Conservation (phyloP, 257 asterid species). For the Nicotiana attenuata region DNA sequence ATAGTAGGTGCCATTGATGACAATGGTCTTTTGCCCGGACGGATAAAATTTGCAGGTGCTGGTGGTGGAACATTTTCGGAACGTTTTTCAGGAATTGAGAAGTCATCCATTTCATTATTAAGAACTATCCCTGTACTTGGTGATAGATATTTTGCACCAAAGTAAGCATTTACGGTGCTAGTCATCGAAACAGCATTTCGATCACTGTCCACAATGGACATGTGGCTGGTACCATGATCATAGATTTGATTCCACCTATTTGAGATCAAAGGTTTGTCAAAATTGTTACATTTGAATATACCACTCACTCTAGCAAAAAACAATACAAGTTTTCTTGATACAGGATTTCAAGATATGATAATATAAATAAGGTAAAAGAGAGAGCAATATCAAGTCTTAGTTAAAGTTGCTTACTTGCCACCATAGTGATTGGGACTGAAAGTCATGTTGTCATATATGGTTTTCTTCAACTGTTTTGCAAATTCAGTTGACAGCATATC, state of each 20-base stretch:
- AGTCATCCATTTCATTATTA: conserved; percentile 81
- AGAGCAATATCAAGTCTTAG: not conserved
- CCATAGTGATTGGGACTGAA: conserved; percentile 54
- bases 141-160: conserved; percentile 54
- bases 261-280: not conserved
- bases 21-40: conserved; percentile 62
- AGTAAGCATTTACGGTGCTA: conserved; percentile 40
- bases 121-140: conserved; percentile 60
- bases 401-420: conserved; percentile 39
- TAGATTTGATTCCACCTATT: conserved; percentile 55
- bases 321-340: not conserved
- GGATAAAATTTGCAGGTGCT: conserved; percentile 54
- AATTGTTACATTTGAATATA: not conserved
- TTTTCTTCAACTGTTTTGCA: conserved; percentile 36
- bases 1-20: conserved; percentile 76
- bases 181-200: conserved; percentile 75
- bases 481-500: conserved; percentile 51
- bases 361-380: too few species aligned
- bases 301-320: too few species aligned
- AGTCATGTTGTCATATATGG: conserved; percentile 45
- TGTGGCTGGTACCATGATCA: conserved; percentile 74
- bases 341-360: too few species aligned
- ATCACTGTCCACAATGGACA: conserved; percentile 53
- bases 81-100: conserved; percentile 41
- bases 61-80: conserved; percentile 34